Conservation (phyloP, 768 basidiomycete species). For the Cyathus striatus region DNA sequence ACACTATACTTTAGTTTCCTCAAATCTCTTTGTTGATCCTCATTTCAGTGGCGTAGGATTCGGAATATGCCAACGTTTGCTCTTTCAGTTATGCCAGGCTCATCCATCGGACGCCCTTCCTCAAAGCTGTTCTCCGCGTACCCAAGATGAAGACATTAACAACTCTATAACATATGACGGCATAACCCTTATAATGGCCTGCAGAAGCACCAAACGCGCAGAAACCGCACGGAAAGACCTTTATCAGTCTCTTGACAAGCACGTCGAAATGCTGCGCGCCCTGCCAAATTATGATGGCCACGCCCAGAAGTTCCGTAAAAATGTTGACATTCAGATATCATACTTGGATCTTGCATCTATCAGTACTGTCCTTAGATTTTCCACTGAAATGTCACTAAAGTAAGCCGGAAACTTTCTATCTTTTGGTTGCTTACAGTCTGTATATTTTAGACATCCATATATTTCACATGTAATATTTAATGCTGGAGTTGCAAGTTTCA, state of each 20-base stretch:
- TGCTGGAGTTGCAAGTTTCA: constrained; percentile 65
- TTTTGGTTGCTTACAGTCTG: constrained; percentile 1
- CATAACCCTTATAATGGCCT: constrained; percentile 76
- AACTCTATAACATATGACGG: constrained; percentile 37
- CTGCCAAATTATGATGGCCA: constrained; percentile 41
- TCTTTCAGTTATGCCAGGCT: constrained; percentile 56
- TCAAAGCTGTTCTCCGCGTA: constrained; percentile 29
- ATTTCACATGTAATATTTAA: constrained; percentile 79
- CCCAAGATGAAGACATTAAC: constrained; percentile 9
- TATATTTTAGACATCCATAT: constrained; percentile 63
- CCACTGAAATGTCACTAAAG: constrained; percentile 47
- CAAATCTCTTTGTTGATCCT: neutral
- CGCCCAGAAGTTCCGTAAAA: constrained; percentile 51
- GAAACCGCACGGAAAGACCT: constrained; percentile 56
- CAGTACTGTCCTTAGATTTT: constrained; percentile 57
- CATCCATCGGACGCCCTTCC: constrained; percentile 48
- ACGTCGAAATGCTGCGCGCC: constrained; percentile 34
- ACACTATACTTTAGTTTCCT: constrained; percentile 1
- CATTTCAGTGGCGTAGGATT: constrained; percentile 76
- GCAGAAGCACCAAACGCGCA: constrained; percentile 62
- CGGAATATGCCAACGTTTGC: constrained; percentile 75
- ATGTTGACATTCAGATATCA: constrained; percentile 56
- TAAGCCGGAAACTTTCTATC: constrained; percentile 23
- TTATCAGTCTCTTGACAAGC: constrained; percentile 45
- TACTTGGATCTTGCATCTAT: constrained; percentile 61